Evolutionary conservation across 2,329 filamentous ascomycete genomes (phyloP).

Genomic region (Myriosclerotinia duriaeana): DNA sequence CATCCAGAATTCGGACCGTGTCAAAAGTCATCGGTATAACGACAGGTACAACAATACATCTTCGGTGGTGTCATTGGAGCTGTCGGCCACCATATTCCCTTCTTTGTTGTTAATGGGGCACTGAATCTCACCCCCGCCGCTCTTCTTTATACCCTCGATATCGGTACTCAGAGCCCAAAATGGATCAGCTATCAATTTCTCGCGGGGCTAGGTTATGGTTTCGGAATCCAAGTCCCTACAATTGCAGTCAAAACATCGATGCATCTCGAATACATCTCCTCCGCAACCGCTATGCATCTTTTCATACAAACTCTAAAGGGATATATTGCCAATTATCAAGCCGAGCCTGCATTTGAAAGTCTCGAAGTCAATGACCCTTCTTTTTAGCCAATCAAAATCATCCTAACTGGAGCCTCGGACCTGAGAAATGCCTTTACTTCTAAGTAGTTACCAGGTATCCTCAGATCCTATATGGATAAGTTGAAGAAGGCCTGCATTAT

Average conservation of each 20-base stretch:
- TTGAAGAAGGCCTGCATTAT: not conserved
- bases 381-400: not conserved
- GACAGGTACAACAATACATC: not conserved
- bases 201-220: not conserved
- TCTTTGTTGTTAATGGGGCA: not conserved
- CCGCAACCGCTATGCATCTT: not conserved
- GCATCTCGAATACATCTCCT: not conserved
- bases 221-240: not conserved
- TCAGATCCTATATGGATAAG: not conserved
- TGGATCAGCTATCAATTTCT: not conserved
- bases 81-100: not conserved
- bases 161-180: not conserved
- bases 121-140: not conserved
- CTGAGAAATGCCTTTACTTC: not conserved
- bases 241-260: not conserved
- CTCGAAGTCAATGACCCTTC: not conserved
- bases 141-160: not conserved
- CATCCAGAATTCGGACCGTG: slow-evolving; percentile 42
- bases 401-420: too few species aligned
- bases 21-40: slow-evolving; percentile 38
- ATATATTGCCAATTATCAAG: too few species aligned
- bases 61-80: not conserved
- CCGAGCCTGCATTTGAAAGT: not conserved
- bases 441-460: not conserved
- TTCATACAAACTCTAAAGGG: too few species aligned